Evolutionary conservation across 2,329 filamentous ascomycete genomes (phyloP).

Genomic region (Acrodontium crateriforme): DNA sequence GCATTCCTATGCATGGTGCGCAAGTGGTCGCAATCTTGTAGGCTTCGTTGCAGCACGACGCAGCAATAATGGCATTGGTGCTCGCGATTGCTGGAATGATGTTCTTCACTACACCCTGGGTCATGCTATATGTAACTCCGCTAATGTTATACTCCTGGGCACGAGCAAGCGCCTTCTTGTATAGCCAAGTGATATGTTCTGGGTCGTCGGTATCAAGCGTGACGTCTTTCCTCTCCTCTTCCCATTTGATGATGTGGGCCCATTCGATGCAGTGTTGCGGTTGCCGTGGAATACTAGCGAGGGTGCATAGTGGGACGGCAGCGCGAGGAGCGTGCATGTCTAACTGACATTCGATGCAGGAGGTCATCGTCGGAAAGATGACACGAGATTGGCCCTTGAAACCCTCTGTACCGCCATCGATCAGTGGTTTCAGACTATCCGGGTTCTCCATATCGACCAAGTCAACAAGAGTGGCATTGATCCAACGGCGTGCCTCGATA

Average conservation of each 20-base stretch:
- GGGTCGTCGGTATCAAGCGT: slow-evolving; percentile 89
- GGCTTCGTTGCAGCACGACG: slow-evolving; percentile 90
- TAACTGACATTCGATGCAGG: slow-evolving; percentile 94
- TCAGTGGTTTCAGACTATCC: slow-evolving; percentile 80
- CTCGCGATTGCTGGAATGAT: slow-evolving; percentile 98
- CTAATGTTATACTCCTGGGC: slow-evolving; percentile 79
- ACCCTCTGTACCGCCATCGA: slow-evolving; percentile 93
- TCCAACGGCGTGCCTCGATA: slow-evolving; percentile 96
- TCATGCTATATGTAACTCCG: slow-evolving; percentile 88
- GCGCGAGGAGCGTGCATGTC: slow-evolving; percentile 97
- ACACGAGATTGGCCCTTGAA: slow-evolving; percentile 97
- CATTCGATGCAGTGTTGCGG: slow-evolving; percentile 98
- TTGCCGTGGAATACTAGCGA: slow-evolving; percentile 90
- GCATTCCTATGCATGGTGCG: slow-evolving; percentile 64
- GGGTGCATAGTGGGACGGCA: slow-evolving; percentile 91
- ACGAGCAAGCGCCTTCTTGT: slow-evolving; percentile 65
- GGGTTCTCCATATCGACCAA: slow-evolving; percentile 76
- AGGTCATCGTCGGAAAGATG: slow-evolving; percentile 80
- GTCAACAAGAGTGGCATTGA: slow-evolving; percentile 81
- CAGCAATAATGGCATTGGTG: slow-evolving; percentile 92
- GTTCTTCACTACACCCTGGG: slow-evolving; percentile 96
- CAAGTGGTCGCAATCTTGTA: slow-evolving; percentile 80
- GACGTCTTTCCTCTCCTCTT: slow-evolving; percentile 54
- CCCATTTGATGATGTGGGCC: slow-evolving; percentile 98
- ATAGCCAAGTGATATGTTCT: slow-evolving; percentile 95